Conservation (phyloP, 768 basidiomycete genomes). For the Mycena olivaceomarginata region DNA sequence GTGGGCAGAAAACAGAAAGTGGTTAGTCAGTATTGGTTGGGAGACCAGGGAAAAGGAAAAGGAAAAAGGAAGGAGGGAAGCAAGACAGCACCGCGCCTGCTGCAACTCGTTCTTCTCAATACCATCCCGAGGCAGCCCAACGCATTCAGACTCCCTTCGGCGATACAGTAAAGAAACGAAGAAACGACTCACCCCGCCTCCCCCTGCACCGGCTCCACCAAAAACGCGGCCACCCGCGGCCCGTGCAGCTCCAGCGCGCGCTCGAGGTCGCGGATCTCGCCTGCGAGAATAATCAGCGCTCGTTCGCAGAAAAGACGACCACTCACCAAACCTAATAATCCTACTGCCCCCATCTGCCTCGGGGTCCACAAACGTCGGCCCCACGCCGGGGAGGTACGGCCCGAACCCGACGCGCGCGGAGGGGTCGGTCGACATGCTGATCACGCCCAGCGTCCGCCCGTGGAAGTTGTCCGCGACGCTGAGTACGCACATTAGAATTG, state of each 20-base stretch:
- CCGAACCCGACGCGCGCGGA: constrained; percentile 93
- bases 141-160: no score
- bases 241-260: constrained; percentile 89
- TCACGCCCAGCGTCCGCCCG: constrained; percentile 92
- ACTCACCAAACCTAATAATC: constrained; percentile 85
- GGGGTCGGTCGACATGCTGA: constrained; percentile 97
- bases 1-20: no score
- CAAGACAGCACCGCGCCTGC: no score
- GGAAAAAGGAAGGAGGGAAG: no score
- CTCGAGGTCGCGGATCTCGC: constrained; percentile 82
- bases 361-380: constrained; percentile 80
- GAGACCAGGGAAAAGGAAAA: no score
- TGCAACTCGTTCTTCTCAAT: no score
- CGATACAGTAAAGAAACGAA: no score
- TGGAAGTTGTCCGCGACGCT: constrained; percentile 96
- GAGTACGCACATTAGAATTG: constrained; percentile 65
- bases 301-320: no score
- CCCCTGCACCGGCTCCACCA: constrained; percentile 99
- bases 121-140: no score
- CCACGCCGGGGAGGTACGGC: constrained; percentile 91
- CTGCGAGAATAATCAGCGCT: background rate
- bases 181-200: constrained; percentile 85
- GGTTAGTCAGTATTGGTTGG: no score
- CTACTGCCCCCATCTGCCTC: constrained; percentile 59
- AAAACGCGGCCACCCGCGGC: constrained; percentile 90